Evolutionary conservation across 2,329 filamentous ascomycete genomes (phyloP), one percentile per base, ranked within the genome.

Genomic region (Xylariaceae sp.): DNA sequence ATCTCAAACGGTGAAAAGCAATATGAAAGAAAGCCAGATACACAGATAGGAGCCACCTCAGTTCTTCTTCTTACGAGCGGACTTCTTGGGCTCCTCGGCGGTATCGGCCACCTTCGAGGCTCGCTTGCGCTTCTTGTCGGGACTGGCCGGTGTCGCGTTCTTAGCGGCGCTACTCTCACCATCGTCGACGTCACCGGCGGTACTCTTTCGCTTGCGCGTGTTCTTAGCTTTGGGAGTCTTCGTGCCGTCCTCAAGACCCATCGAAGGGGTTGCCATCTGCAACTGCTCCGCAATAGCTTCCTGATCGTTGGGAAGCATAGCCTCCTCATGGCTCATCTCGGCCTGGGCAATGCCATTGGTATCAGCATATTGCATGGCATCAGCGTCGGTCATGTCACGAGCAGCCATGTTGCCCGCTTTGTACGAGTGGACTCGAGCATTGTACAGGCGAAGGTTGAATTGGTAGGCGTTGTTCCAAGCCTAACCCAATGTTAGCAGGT

Each of bases 391-490:
- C 82, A 85, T 85, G 57, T 76, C 71, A 63, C 82, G 81, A 57
- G 82, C 82, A 6, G 72, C 64, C 5, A 67, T 62, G 70, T 84
- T 85, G 56, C 79, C 80, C 32, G 68, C 65, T 74, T 83, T 83
- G 72, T 85, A 85, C 1, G 81, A 82, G 66, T 83, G 79, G 27
- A 84, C 80, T 49, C 81, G 77, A 11, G 81, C 82, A 55, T 85
- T 82, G 71, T 85, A 85, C 44, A 85, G 72, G 31, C 81, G 78
- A 44, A 85, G 74, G 66, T 85, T 85, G 70, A 84, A 84, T 70
- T 83, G 80, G 68, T 85, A 85, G 6, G 81, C 81, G 48, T 81
- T 78, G 68, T 83, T 82, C 82, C 82, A 85, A 54, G 77, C 78
- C 69, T 75, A 50, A 11, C 36, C 22, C 2, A 7, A 6, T 2